Evolutionary conservation across 176 grass and related monocot species (phyloP).

Genomic region (Phoenix roebelenii): DNA sequence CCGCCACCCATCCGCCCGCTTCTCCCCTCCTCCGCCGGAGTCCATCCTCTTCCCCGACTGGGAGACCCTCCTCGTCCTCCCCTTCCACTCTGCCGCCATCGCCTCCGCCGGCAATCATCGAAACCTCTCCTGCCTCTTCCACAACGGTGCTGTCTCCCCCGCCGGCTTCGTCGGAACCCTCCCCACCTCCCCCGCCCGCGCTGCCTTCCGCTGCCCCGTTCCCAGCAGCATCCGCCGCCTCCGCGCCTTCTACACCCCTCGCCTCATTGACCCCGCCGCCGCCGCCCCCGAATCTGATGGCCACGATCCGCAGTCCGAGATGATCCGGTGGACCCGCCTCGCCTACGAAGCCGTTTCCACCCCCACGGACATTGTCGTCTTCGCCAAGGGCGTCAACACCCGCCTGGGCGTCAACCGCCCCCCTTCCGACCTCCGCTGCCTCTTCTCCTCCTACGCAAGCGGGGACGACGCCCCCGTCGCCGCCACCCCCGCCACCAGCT

Average conservation of each 20-base stretch:
- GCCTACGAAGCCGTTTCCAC: conserved; percentile 26
- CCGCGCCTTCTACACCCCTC: conserved; percentile 23
- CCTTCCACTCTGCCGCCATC: neutral
- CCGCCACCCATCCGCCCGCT: neutral
- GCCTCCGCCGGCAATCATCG: neutral
- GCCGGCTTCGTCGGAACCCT: conserved; percentile 6
- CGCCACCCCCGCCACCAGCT: neutral
- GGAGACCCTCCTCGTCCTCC: conserved; percentile 21
- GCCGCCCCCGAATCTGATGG: neutral
- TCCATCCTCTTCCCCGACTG: conserved; percentile 30
- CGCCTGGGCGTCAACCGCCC: conserved; percentile 17
- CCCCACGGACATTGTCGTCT: conserved; percentile 21
- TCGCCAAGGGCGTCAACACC: conserved; percentile 29
- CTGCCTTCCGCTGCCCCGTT: conserved; percentile 19
- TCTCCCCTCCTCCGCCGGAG: neutral
- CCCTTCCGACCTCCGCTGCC: conserved; percentile 5
- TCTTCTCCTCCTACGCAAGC: conserved; percentile 9
- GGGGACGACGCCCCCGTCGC: neutral
- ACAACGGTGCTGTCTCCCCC: conserved; percentile 12
- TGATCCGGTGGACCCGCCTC: conserved; percentile 22
- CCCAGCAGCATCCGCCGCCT: neutral
- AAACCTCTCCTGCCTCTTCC: conserved; percentile 15
- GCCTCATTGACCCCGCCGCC: conserved; percentile 1
- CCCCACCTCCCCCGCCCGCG: neutral
- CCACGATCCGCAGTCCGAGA: conserved; percentile 16